Base-by-base conservation (phyloP, 129 eudicot species). In the Kitagawia praeruptora region DNA sequence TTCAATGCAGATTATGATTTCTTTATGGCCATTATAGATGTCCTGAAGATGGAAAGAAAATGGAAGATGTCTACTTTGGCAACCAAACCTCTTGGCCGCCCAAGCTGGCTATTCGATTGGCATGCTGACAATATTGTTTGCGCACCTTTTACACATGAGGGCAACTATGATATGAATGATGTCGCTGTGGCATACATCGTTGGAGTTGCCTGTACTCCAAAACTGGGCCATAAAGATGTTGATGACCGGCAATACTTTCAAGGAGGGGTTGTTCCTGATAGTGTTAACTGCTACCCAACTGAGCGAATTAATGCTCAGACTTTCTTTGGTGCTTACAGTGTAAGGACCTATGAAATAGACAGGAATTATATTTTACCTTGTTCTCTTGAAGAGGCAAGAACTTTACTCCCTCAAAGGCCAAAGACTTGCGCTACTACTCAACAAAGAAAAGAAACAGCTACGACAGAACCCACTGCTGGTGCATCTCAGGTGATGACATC, bases 261-360 rank as follows among this genome's bases (percentile, higher is more conserved):
- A 56, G 64, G 64, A 21, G 64, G 64, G 64, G 28, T 56, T 53
- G 56, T 53, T 53, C 61, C 61, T 53, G 61, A 19, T 2, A 53
- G 61, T 15, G 64, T 56, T 23, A 7, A 23, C 12, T 21, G 64
- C 64, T 56, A 56, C 13, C 64, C 12, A 23, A 23, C 61, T 51
- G n/a, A 5, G 61, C n/a, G n/a, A 54, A 54, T 54, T 25, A 54
- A 54, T 54, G 63, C 63, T 19, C 63, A 54, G 63, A 54, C 27
- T 54, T 54, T 54, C 63, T 54, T n/a, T 58, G 31, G 31, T 58
- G 67, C 67, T n/a, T 58, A 2, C 31, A 23, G 10, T 58, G 67
- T n/a, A n/a, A 58, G 67, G 67, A 58, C 67, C 31, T 58, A 58
- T 58, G 14, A 58, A 58, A n/a, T n/a, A n/a, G 67, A 58, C n/a